Evolutionary conservation across 2,329 filamentous ascomycete genomes (phyloP).

Genomic region (Talaromyces sp.): DNA sequence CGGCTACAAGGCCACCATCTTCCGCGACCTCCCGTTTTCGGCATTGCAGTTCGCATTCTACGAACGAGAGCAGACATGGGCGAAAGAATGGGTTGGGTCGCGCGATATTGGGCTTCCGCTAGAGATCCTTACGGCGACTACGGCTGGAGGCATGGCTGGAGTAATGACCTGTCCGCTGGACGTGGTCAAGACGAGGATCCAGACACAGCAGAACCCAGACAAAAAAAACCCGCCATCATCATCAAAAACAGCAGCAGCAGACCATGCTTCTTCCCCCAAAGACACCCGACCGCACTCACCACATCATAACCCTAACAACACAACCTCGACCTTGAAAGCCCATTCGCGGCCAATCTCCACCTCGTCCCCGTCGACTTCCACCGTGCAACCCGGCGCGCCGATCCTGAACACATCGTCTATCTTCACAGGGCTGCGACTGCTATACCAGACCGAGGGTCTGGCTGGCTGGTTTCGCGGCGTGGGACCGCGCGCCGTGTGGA

Average conservation of each 20-base stretch:
- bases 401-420: conserved; percentile 86
- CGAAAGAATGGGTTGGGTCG: conserved; percentile 69
- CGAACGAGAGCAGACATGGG: conserved; percentile 83
- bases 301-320: not conserved
- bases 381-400: conserved; percentile 70
- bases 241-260: conserved; percentile 24
- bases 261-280: conserved; percentile 41
- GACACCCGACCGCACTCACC: conserved; percentile 13
- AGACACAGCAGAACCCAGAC: conserved; percentile 73
- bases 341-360: conserved; percentile 78
- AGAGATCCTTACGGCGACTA: conserved; percentile 83
- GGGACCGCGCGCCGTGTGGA: conserved; percentile 90
- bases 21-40: conserved; percentile 90
- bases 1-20: conserved; percentile 94
- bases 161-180: conserved; percentile 94
- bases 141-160: conserved; percentile 85
- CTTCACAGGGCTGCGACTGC: conserved; percentile 72
- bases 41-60: conserved; percentile 97
- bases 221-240: conserved; percentile 16
- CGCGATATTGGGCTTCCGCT: conserved; percentile 78
- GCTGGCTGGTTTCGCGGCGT: conserved; percentile 92
- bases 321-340: conserved; percentile 19
- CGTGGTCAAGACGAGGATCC: conserved; percentile 93
- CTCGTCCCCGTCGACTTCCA: conserved; percentile 78
- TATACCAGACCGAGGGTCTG: conserved; percentile 85